Percentiles rank a stretch among this genome's conserved stretches.
Conservation (phyloP, 169 alveolate species). For the Blepharisma undulans region DNA sequence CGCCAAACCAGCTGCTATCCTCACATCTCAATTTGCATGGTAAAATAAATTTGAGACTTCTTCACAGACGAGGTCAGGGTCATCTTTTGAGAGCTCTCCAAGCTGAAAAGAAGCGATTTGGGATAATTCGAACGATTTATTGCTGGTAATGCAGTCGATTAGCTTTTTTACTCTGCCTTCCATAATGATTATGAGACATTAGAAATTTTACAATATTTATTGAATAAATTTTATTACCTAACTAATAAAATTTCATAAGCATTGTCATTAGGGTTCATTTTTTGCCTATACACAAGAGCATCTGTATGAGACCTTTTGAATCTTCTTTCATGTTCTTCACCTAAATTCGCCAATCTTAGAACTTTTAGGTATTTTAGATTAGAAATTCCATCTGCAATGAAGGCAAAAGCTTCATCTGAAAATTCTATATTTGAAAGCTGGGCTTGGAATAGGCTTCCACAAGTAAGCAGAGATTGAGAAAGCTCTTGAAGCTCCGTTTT, state of each 20-base stretch:
- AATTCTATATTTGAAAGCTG: not conserved
- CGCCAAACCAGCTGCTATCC: not conserved
- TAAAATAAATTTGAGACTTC: not conserved
- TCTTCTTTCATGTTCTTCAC: not conserved
- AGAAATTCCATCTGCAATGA: not conserved
- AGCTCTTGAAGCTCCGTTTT: not conserved
- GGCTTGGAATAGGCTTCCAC: not conserved
- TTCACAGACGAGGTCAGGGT: not conserved
- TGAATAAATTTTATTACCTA: no score
- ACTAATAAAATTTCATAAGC: no score
- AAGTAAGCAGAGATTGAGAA: not conserved
- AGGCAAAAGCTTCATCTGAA: not conserved
- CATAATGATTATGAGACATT: not conserved
- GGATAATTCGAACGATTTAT: constrained; percentile 1
- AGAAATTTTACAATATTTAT: not conserved
- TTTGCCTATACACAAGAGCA: not conserved
- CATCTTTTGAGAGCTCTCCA: constrained; percentile 29
- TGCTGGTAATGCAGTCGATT: constrained; percentile 7
- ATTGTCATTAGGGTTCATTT: not conserved
- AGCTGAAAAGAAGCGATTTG: constrained; percentile 36
- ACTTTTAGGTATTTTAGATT: not conserved
- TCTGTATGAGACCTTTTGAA: not conserved
- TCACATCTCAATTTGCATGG: not conserved
- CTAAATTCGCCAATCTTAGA: not conserved
- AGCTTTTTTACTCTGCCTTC: constrained; percentile 32